Percentiles rank a stretch among this genome's conserved stretches.
Evolutionary conservation across 805 yeast genomes (phyloP).

Genomic region (Naumovozyma castellii): DNA sequence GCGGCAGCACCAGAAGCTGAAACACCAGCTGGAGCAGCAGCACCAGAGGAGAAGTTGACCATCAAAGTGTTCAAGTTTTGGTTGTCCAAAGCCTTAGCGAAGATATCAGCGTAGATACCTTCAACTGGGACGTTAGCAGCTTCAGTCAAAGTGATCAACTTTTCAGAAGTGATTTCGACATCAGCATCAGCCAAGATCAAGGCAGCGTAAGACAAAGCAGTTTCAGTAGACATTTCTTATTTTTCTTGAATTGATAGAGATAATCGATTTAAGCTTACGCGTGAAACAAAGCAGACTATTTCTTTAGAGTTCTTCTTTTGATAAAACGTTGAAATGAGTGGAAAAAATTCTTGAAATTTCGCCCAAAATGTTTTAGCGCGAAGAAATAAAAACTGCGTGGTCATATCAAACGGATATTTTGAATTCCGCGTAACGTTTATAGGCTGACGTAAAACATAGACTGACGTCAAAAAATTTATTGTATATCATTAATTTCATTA

Average conservation of each 20-base stretch:
- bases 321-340: background rate
- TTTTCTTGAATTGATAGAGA: slow-evolving; percentile 17
- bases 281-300: slow-evolving; percentile 28
- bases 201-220: slow-evolving; percentile 96
- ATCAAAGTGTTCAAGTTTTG: slow-evolving; percentile 57
- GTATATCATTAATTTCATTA: background rate
- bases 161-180: slow-evolving; percentile 80
- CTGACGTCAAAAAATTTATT: background rate
- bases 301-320: slow-evolving; percentile 17
- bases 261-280: slow-evolving; percentile 30
- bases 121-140: slow-evolving; percentile 65
- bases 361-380: background rate
- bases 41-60: slow-evolving; percentile 46
- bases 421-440: background rate
- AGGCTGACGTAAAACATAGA: slow-evolving; percentile 2
- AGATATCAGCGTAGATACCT: slow-evolving; percentile 71
- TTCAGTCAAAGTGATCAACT: slow-evolving; percentile 59
- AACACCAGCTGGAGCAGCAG: slow-evolving; percentile 34
- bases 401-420: slow-evolving; percentile 1
- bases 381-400: slow-evolving; percentile 2
- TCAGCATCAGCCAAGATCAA: slow-evolving; percentile 96
- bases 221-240: slow-evolving; percentile 49
- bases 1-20: slow-evolving; percentile 39
- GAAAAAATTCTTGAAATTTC: no score
- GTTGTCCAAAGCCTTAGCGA: slow-evolving; percentile 69